These are phyloP conservation scores for Isabelozyma rhagii DNA, from an alignment of 805 yeast species.

Conservation along the genomic window DNA sequence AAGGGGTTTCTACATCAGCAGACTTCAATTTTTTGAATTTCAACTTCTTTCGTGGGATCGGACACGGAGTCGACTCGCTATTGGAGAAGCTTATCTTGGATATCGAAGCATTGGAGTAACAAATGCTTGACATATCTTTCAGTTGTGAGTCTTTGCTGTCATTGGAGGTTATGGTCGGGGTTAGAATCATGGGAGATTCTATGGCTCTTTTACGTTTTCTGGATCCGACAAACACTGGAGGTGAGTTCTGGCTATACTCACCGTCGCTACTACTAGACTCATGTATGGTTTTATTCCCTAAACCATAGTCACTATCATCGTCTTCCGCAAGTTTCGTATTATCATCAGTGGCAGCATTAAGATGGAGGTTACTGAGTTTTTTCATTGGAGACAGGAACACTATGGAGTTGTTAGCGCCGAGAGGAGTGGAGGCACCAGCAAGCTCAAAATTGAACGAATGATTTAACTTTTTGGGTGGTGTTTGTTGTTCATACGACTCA, in stretches of 20 bases:
- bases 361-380: constrained; percentile 30
- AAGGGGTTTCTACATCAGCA: constrained; percentile 4
- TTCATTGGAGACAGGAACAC: constrained; percentile 33
- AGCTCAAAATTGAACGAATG: constrained; percentile 7
- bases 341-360: constrained; percentile 12
- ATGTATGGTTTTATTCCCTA: constrained; percentile 27
- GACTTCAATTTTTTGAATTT: constrained; percentile 21
- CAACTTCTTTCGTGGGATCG: constrained; percentile 36
- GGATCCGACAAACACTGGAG: constrained; percentile 18
- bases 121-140: background rate
- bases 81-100: constrained; percentile 22
- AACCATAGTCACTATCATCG: constrained; percentile 10
- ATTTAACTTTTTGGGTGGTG: background rate
- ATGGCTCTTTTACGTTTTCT: constrained; percentile 21
- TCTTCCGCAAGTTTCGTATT: constrained; percentile 1
- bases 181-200: constrained; percentile 15
- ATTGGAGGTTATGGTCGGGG: constrained; percentile 13
- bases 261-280: constrained; percentile 15
- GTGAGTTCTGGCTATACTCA: constrained; percentile 6
- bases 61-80: constrained; percentile 45
- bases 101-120: constrained; percentile 1
- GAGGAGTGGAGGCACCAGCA: constrained; percentile 10
- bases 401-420: constrained; percentile 11
- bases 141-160: background rate
- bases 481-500: constrained; percentile 3